Evolutionary conservation across 179 eudicot genomes (phyloP).

Genomic region (Nepenthes alata): DNA sequence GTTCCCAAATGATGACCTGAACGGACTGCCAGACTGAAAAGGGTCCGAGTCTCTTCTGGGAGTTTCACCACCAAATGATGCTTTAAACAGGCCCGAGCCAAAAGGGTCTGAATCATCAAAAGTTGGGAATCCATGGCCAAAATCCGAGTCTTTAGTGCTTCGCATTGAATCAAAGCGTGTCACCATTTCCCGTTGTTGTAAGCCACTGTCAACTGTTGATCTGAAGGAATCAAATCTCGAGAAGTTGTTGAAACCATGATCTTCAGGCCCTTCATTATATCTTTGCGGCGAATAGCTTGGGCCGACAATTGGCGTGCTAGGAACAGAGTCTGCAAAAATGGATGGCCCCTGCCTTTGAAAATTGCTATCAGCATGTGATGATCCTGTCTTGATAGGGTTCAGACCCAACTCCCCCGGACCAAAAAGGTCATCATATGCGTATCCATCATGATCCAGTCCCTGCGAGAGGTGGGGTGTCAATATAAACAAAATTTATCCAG

Average conservation of each 20-base stretch:
- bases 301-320: slow-evolving; percentile 57
- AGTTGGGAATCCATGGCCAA: slow-evolving; percentile 38
- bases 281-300: slow-evolving; percentile 48
- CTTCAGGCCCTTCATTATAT: slow-evolving; percentile 40
- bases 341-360: slow-evolving; percentile 26
- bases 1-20: slow-evolving; percentile 9
- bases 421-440: slow-evolving; percentile 29
- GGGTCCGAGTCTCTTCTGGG: slow-evolving; percentile 31
- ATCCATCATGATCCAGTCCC: slow-evolving; percentile 31
- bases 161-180: slow-evolving; percentile 66
- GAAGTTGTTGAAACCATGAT: slow-evolving; percentile 41
- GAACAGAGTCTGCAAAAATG: slow-evolving; percentile 66
- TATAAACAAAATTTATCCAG: not conserved
- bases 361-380: slow-evolving; percentile 25
- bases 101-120: slow-evolving; percentile 76
- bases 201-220: slow-evolving; percentile 51
- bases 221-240: slow-evolving; percentile 92
- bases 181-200: slow-evolving; percentile 37
- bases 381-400: slow-evolving; percentile 38
- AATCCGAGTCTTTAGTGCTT: slow-evolving; percentile 46
- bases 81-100: slow-evolving; percentile 56
- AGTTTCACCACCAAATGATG: slow-evolving; percentile 27
- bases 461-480: slow-evolving; percentile 10
- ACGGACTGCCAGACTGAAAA: slow-evolving; percentile 8
- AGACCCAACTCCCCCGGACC: slow-evolving; percentile 37